Conservation (phyloP, 1,284 basidiomycete genomes). For the Clitocybe nebularis region DNA sequence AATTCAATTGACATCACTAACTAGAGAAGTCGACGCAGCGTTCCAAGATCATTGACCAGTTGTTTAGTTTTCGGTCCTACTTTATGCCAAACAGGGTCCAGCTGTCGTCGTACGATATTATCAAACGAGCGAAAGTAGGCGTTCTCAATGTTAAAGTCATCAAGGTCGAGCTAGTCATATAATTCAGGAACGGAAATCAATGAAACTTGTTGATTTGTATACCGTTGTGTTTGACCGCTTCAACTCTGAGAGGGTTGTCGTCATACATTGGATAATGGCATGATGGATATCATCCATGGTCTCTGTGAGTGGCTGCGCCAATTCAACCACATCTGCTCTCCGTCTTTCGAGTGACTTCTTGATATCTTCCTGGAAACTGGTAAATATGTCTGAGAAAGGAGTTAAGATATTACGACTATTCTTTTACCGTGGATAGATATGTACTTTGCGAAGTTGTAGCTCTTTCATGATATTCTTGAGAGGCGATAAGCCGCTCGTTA, state of each 20-base stretch:
- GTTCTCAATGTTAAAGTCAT: constrained; percentile 91
- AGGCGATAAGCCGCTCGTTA: constrained; percentile 88
- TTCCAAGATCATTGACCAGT: constrained; percentile 85
- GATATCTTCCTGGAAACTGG: constrained; percentile 86
- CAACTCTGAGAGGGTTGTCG: constrained; percentile 84
- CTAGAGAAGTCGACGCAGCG: constrained; percentile 81
- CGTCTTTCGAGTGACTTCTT: constrained; percentile 78
- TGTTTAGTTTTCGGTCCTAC: constrained; percentile 91
- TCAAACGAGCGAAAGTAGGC: constrained; percentile 96
- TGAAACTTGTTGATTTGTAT: constrained; percentile 6
- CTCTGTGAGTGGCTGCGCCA: constrained; percentile 85
- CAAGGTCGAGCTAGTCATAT: constrained; percentile 76
- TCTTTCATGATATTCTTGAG: constrained; percentile 92
- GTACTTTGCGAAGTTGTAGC: constrained; percentile 82
- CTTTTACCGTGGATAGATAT: constrained; percentile 85
- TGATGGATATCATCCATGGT: constrained; percentile 90
- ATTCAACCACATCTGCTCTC: constrained; percentile 88
- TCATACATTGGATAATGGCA: constrained; percentile 94
- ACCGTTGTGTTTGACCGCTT: constrained; percentile 86
- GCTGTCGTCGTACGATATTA: constrained; percentile 80
- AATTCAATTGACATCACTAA: constrained; percentile 40
- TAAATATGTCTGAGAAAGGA: neutral
- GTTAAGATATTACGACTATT: neutral
- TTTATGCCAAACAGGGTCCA: constrained; percentile 96
- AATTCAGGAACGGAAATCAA: constrained; percentile 1